Evolutionary conservation across 1,139 yeast genomes (phyloP), one percentile per base, ranked within the genome.

Genomic region (Yamadazyma diospyri): DNA sequence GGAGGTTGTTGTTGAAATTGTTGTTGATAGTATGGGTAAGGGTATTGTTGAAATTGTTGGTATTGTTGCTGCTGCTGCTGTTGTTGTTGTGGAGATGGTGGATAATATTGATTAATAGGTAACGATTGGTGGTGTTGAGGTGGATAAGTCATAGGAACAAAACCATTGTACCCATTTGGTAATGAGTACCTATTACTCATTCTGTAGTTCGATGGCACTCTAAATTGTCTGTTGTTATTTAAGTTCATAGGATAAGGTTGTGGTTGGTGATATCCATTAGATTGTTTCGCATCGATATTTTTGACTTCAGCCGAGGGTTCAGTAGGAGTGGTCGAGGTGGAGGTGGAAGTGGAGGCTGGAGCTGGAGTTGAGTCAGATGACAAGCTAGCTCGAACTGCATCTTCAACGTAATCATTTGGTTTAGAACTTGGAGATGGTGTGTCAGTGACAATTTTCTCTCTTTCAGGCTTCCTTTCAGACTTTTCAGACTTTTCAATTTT

Each of bases 31-130:
- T 20, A 14, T 10, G 29, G 20, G 13, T 16, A 26, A 26, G 19
- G 20, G 6, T 26, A 18, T 70, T 22, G 70, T 69, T 18, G 70
- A 69, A 29, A 35, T 30, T 33, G 40, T 23, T 36, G 46, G 21
- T 30, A 37, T 6, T 29, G 27, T 25, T 28, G 43, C 27, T 23
- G 36, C n/a, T n/a, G n/a, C n/a, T n/a, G n/a, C n/a, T n/a, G n/a
- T n/a, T n/a, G n/a, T n/a, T n/a, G n/a, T n/a, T n/a, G n/a, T n/a
- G n/a, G n/a, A 11, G 35, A 39, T 16, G 30, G 30, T 16, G 35
- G 36, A 20, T 38, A 39, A 21, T 40, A 45, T 30, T 39, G 42
- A 31, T 37, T 41, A 10, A 34, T 34, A 15, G 47, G 47, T 32
- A 43, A 38, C 15, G 46, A 39, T 29, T 40, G 47, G 31, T 39